phyloP scores from a whole-genome alignment of 495 filamentous ascomycete species.

The Ascobolus immersus region DNA sequence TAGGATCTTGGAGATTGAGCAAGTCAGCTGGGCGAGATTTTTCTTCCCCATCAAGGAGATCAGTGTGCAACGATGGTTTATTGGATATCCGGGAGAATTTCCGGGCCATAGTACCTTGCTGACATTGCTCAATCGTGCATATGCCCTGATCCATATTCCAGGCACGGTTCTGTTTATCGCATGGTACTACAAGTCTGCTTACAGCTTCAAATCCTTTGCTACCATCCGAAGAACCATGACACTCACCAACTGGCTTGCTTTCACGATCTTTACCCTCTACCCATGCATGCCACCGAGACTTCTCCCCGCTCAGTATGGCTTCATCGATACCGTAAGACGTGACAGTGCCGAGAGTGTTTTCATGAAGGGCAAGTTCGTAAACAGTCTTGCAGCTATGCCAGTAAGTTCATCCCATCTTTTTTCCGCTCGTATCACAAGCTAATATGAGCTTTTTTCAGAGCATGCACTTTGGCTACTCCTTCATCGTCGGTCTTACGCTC shows the following conservation, averaged over 20 bases:
- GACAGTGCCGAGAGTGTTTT: constrained; percentile 33
- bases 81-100: constrained; percentile 30
- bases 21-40: constrained; percentile 26
- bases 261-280: constrained; percentile 34
- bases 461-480: constrained; percentile 56
- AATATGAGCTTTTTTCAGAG: constrained; percentile 10
- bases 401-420: constrained; percentile 7
- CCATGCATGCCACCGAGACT: constrained; percentile 41
- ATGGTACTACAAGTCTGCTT: constrained; percentile 40
- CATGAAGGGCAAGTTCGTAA: constrained; percentile 32
- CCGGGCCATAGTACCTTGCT: no score
- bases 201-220: constrained; percentile 28
- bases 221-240: constrained; percentile 35
- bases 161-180: constrained; percentile 40
- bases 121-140: constrained; percentile 35
- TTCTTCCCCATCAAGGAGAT: constrained; percentile 30
- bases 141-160: constrained; percentile 40
- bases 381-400: constrained; percentile 46
- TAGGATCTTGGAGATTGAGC: constrained; percentile 35
- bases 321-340: constrained; percentile 36
- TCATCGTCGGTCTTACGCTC: constrained; percentile 47
- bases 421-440: neutral
- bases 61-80: constrained; percentile 34
- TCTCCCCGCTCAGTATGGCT: constrained; percentile 32
- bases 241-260: constrained; percentile 35